Evolutionary conservation across 1,139 yeast species (phyloP).

Genomic region (Pneumocystis jirovecii): DNA sequence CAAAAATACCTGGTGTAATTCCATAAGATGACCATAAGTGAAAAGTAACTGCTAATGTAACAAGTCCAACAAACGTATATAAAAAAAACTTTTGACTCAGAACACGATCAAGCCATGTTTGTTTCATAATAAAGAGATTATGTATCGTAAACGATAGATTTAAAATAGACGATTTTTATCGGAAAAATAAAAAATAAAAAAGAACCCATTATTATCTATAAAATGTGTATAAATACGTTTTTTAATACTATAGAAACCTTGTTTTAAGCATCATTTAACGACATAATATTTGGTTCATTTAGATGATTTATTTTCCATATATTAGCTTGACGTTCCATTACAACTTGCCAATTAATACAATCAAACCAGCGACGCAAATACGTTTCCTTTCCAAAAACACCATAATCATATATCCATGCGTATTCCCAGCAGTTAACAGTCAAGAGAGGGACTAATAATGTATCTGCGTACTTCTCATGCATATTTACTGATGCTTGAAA

Average conservation of each 20-base stretch:
- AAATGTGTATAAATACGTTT: background rate
- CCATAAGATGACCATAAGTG: background rate
- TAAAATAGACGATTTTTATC: background rate
- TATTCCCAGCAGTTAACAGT: slow-evolving; percentile 80
- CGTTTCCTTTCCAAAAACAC: slow-evolving; percentile 56
- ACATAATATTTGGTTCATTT: background rate
- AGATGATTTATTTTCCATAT: background rate
- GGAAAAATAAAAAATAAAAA: background rate
- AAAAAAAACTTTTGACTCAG: background rate
- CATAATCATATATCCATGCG: slow-evolving; percentile 71
- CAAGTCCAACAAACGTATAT: background rate
- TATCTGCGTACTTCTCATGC: slow-evolving; percentile 2
- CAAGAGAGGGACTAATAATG: slow-evolving; percentile 44
- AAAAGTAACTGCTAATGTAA: background rate
- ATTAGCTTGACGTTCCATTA: slow-evolving; percentile 41
- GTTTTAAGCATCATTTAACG: background rate
- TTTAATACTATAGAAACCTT: background rate
- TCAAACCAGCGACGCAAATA: slow-evolving; percentile 67
- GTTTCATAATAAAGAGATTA: background rate
- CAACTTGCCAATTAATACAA: slow-evolving; percentile 74
- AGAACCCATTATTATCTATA: background rate
- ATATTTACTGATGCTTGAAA: slow-evolving; percentile 14
- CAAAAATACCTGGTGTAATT: background rate
- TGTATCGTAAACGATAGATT: background rate
- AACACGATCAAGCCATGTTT: background rate